Evolutionary conservation across 2,329 filamentous ascomycete genomes (phyloP).

Genomic region (Camillea tinctor): DNA sequence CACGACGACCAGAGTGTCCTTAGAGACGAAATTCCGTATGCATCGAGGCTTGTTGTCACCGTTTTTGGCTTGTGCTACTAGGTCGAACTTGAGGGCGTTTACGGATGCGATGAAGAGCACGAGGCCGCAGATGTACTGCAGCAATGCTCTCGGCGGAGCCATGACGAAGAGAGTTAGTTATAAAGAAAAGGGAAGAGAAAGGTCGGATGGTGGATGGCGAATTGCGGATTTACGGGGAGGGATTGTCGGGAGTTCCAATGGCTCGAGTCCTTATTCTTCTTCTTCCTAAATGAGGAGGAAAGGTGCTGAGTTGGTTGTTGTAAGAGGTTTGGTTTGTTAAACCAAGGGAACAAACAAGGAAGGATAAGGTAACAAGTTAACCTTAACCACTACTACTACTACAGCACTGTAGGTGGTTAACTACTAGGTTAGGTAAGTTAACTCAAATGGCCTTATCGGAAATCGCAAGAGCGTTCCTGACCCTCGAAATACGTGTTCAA

Average conservation of each 20-base stretch:
- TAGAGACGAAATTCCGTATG: slow-evolving; percentile 91
- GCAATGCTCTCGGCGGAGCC: slow-evolving; percentile 49
- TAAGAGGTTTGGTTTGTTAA: too few relatives aligned
- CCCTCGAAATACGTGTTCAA: slow-evolving; percentile 23
- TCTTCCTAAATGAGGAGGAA: too few relatives aligned
- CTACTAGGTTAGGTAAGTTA: too few relatives aligned
- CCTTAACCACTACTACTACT: too few relatives aligned
- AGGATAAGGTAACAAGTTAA: too few relatives aligned
- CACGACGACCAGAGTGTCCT: slow-evolving; percentile 92
- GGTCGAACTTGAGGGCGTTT: slow-evolving; percentile 88
- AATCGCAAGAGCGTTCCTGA: background rate
- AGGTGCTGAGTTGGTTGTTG: too few relatives aligned
- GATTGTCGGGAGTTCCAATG: too few relatives aligned
- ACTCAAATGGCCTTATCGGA: background rate
- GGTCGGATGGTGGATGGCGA: slow-evolving; percentile 1
- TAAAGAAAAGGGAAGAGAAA: background rate
- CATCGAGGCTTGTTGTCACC: slow-evolving; percentile 75
- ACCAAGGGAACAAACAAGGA: background rate
- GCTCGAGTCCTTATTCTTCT: too few relatives aligned
- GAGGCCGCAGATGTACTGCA: slow-evolving; percentile 59
- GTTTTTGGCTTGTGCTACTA: slow-evolving; percentile 61
- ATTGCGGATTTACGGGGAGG: too few relatives aligned
- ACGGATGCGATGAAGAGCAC: slow-evolving; percentile 54
- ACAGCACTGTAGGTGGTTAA: too few relatives aligned
- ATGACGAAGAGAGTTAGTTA: too few relatives aligned